A percentile compares a stretch with the other conserved stretches of the same genome.
These are phyloP conservation scores for Pistacia integerrima DNA, from an alignment of 345 rosid genomes.

Conservation along the genomic window DNA sequence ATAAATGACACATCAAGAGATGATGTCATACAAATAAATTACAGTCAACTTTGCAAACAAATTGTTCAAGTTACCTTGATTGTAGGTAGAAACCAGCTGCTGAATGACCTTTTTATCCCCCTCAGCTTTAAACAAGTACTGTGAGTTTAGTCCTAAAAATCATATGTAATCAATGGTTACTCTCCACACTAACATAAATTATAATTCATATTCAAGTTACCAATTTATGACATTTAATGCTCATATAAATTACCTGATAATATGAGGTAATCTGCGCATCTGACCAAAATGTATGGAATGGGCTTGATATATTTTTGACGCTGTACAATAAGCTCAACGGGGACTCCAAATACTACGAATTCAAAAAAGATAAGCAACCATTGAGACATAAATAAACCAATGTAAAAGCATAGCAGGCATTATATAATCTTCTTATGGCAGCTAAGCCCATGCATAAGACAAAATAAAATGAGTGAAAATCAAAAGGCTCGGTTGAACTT, in stretches of 20 bases:
- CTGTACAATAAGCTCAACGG: slow-evolving; percentile 74
- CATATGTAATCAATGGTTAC: slow-evolving; percentile 3
- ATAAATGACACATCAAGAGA: slow-evolving; percentile 14
- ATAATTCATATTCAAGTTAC: background rate
- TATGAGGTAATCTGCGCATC: slow-evolving; percentile 83
- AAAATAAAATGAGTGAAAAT: background rate
- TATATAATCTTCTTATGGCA: background rate
- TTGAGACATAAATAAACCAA: slow-evolving; percentile 6
- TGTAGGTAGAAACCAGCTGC: slow-evolving; percentile 75
- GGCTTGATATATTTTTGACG: slow-evolving; percentile 67
- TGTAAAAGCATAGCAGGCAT: background rate
- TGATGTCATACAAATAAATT: slow-evolving; percentile 5
- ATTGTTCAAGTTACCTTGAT: slow-evolving; percentile 58
- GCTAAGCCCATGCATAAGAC: background rate
- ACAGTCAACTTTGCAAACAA: slow-evolving; percentile 1
- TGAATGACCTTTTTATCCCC: slow-evolving; percentile 74
- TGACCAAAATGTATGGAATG: slow-evolving; percentile 66
- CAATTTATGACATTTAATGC: background rate
- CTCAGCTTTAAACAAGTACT: slow-evolving; percentile 70
- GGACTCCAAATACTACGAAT: slow-evolving; percentile 83
- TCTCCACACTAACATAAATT: background rate
- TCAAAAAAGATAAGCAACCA: background rate
- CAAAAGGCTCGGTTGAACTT: background rate
- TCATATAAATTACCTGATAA: slow-evolving; percentile 58
- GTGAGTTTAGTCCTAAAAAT: slow-evolving; percentile 68